Conservation (phyloP, 352 stramenopile species). For the Phytopythium sindhum region DNA sequence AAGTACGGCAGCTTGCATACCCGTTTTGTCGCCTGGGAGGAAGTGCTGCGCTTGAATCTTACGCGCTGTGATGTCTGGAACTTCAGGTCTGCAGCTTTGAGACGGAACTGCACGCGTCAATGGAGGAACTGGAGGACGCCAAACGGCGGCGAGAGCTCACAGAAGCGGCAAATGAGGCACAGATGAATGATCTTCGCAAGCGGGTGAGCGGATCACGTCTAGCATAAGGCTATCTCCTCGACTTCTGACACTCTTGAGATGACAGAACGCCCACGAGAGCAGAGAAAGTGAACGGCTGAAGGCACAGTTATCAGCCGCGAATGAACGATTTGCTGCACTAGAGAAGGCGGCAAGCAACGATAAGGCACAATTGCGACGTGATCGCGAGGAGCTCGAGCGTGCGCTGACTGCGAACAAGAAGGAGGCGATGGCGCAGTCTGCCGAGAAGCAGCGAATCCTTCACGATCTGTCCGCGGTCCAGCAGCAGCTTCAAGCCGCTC, state of each 20-base stretch:
- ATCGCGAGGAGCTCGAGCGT: constrained; percentile 32
- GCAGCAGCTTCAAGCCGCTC: background rate
- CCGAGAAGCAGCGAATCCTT: background rate
- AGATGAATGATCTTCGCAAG: background rate
- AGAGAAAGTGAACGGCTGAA: background rate
- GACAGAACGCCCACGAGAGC: background rate
- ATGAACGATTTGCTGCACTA: constrained; percentile 16
- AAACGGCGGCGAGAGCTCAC: background rate
- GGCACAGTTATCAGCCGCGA: constrained; percentile 8
- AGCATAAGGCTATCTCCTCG: background rate
- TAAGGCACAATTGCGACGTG: constrained; percentile 19
- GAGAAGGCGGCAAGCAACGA: constrained; percentile 18
- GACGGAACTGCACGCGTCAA: background rate
- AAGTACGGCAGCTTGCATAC: background rate
- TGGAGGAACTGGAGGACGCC: background rate
- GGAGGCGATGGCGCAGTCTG: background rate
- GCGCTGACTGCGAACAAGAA: constrained; percentile 21
- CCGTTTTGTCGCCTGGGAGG: background rate
- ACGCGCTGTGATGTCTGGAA: background rate
- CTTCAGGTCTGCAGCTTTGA: background rate
- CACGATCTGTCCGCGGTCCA: background rate
- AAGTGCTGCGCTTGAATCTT: background rate
- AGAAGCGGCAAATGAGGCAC: background rate
- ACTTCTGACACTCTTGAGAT: background rate
- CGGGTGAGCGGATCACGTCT: background rate